Evolutionary conservation across 345 rosid genomes (phyloP), one percentile per base, ranked within the genome.

Genomic region (Brassica nigra): DNA sequence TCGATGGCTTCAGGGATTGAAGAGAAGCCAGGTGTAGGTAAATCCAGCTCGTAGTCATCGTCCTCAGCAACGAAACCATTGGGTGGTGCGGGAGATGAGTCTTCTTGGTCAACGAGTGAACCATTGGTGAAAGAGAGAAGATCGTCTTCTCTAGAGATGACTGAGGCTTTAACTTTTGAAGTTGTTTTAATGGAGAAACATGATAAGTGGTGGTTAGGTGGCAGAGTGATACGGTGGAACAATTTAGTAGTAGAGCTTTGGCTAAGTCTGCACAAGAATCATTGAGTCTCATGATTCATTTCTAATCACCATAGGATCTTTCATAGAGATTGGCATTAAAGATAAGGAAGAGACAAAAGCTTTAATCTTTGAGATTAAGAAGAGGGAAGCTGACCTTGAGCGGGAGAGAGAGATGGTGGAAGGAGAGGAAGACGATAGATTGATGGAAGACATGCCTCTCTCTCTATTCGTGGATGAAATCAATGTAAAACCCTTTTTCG

Each of bases 1-100:
- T 94, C 95, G 67, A 94, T 87, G 29, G 97, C 98, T 77, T 92
- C 92, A 4, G 89, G 86, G 66, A 94, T 87, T 28, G 97, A 92
- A 80, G 92, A 84, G 84, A 94, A 90, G 27, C 97, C 95, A 62
- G 76, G 84, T 0, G 97, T 89, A 28, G 97, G 96, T 29, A 57
- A 8, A 1, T 57, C 62, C 62, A 57, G 3, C 62, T 57, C 62
- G 28, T 57, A 57, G 28, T 57, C 62, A 57, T 57, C 62, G 9
- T 57, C 62, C 18, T 57, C 62, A 18, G 62, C 11, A 3, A 57
- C 62, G 62, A 57, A 57, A 8, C 62, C 62, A 18, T 57, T 16
- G 62, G 62, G 1, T 70, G 73, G 16, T 62, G 59, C 68, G 62
- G 85, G 44, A 66, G 84, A 84, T 28, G 61, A 6, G 18, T 23